A percentile compares a stretch with the other conserved stretches of the same genome.
These are phyloP conservation scores for Penicillium sp. DNA, from an alignment of 2,329 filamentous ascomycete genomes.

Conservation along the genomic window DNA sequence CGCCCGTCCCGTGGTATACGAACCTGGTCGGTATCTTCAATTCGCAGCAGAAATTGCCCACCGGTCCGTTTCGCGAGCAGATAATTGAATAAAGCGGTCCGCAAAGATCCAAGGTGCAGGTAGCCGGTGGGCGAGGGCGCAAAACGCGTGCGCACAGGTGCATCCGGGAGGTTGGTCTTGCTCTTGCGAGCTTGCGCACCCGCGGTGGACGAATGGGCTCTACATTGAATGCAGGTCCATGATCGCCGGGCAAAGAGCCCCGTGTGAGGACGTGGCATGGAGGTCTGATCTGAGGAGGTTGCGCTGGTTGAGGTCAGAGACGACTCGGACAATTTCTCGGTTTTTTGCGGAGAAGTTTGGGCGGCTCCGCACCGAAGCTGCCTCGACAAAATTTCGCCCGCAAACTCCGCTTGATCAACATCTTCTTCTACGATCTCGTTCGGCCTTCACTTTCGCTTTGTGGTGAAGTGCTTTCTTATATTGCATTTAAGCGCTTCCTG, in stretches of 20 bases:
- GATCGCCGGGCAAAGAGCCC: slow-evolving; percentile 30
- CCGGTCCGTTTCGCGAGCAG: slow-evolving; percentile 82
- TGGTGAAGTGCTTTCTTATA: neutral
- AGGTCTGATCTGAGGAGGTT: neutral
- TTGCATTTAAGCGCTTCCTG: neutral
- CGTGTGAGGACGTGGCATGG: slow-evolving; percentile 31
- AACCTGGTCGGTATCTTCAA: slow-evolving; percentile 95
- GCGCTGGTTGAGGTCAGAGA: neutral
- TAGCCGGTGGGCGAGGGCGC: slow-evolving; percentile 94
- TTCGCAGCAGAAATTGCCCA: slow-evolving; percentile 84
- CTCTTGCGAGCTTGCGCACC: slow-evolving; percentile 30
- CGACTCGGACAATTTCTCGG: neutral
- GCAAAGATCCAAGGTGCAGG: slow-evolving; percentile 84
- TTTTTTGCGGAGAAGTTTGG: slow-evolving; percentile 9
- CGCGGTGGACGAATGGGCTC: slow-evolving; percentile 32
- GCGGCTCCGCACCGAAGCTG: slow-evolving; percentile 21
- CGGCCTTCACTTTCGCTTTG: neutral
- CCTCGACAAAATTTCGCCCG: slow-evolving; percentile 24
- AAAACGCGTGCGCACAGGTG: slow-evolving; percentile 76
- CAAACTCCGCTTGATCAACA: slow-evolving; percentile 15
- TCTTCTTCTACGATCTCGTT: neutral
- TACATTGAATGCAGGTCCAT: slow-evolving; percentile 40
- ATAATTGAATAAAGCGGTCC: slow-evolving; percentile 95
- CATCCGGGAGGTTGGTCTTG: slow-evolving; percentile 45
- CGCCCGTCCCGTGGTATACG: slow-evolving; percentile 21